A percentile compares a stretch with the other conserved stretches of the same genome.
These are phyloP conservation scores for Pachyrhizus erosus DNA, from an alignment of 306 rosid genomes.

Conservation along the genomic window DNA sequence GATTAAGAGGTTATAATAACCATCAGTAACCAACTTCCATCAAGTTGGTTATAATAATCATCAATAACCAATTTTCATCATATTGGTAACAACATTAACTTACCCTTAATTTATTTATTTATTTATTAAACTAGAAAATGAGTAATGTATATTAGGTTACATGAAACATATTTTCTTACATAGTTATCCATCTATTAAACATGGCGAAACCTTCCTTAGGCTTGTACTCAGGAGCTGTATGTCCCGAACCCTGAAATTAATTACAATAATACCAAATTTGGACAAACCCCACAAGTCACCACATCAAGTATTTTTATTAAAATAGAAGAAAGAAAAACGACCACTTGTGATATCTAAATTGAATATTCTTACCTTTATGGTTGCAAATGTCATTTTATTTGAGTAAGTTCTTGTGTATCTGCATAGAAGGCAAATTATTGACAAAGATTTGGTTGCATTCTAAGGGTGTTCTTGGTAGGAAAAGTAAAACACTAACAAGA, in stretches of 20 bases:
- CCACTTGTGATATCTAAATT: neutral
- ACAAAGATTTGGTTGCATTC: neutral
- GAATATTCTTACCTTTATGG: slow-evolving; percentile 47
- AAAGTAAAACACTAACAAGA: neutral
- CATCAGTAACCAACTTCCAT: too few relatives aligned
- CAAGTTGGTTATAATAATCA: too few relatives aligned
- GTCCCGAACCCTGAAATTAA: slow-evolving; percentile 35
- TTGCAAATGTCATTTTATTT: slow-evolving; percentile 57
- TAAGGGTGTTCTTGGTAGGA: neutral
- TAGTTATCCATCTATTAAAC: slow-evolving; percentile 39
- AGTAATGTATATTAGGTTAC: too few relatives aligned
- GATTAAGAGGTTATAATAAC: too few relatives aligned
- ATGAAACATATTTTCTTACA: too few relatives aligned
- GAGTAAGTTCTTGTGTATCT: slow-evolving; percentile 52
- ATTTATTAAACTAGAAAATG: too few relatives aligned
- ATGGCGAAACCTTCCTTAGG: slow-evolving; percentile 36
- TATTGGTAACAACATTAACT: too few relatives aligned
- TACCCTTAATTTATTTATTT: too few relatives aligned
- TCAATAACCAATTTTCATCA: too few relatives aligned
- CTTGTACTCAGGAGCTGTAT: slow-evolving; percentile 25
- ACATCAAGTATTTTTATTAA: neutral
- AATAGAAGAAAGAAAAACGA: neutral
- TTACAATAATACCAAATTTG: neutral
- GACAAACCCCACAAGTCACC: neutral
- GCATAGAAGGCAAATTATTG: neutral